phyloP scores from a whole-genome alignment of 2,329 filamentous ascomycete species.

The Canariomyces notabilis region DNA sequence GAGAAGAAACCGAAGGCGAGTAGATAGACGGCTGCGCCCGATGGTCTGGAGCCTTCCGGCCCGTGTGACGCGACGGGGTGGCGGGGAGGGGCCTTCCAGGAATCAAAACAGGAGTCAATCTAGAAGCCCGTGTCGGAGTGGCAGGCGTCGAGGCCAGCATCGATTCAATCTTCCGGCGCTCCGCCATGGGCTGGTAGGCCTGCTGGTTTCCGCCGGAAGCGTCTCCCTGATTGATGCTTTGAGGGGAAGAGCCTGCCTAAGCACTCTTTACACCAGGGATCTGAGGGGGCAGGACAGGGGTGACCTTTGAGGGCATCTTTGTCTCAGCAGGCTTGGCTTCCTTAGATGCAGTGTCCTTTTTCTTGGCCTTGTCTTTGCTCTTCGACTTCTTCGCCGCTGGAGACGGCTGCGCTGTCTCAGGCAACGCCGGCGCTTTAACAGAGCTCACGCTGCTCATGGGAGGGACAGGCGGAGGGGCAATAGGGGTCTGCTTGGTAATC shows the following conservation, averaged over 20 bases:
- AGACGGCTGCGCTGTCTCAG: not conserved
- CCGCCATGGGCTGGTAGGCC: slow-evolving; percentile 16
- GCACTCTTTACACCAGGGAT: slow-evolving; percentile 20
- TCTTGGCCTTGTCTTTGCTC: slow-evolving; percentile 26
- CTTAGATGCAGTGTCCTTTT: slow-evolving; percentile 14
- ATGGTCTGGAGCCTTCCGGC: not conserved
- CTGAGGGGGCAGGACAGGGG: slow-evolving; percentile 24
- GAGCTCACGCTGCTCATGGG: not conserved
- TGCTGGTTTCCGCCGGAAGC: not conserved
- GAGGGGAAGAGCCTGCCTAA: slow-evolving; percentile 18
- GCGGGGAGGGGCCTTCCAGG: slow-evolving; percentile 8
- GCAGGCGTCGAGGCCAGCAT: slow-evolving; percentile 21
- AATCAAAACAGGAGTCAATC: slow-evolving; percentile 12
- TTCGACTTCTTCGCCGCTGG: slow-evolving; percentile 30
- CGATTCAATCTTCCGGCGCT: slow-evolving; percentile 12
- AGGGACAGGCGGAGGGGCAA: slow-evolving; percentile 16
- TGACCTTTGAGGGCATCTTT: slow-evolving; percentile 21
- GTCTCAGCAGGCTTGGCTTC: slow-evolving; percentile 14
- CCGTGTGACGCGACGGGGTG: not conserved
- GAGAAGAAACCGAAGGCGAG: not conserved
- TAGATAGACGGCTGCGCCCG: not conserved
- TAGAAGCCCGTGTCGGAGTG: not conserved
- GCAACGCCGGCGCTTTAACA: not conserved
- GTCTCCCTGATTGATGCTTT: not conserved
- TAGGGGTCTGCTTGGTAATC: slow-evolving; percentile 18